Base-by-base conservation (phyloP, 805 yeast species). In the Zygosaccharomyces siamensis region DNA sequence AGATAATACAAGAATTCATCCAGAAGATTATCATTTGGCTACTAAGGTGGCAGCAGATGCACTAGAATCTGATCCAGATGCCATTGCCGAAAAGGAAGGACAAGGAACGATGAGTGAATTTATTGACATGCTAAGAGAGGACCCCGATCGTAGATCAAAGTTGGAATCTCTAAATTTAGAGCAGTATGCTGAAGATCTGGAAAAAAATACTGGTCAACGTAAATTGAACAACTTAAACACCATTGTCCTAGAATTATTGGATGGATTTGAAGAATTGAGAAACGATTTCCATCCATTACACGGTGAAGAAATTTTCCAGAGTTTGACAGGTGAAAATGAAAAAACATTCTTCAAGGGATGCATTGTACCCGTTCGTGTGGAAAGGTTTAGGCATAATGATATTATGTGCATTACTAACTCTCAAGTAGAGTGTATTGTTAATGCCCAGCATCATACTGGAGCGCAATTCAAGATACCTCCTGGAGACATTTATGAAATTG, bases 41-140 rank as follows among this genome's bases (percentile, higher is more conserved):
- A 80, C 93, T 44, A 93, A 93, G 66, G 93, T 93, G 90, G 98
- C 97, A 6, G 93, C 96, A 1, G 99, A 93, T 72, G 98, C 99
- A 1, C 76, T 93, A 55, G 99, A 92, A 64, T 77, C 90, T 55
- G 97, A 89, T 59, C 99, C 95, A 60, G 98, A 92, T 67, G 96
- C 89, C 55, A 75, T 87, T 61, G 84, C 83, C 2, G 90, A 84
- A 48, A 66, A 66, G 51, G 70, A 67, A 52, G 67, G 64, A 20
- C 68, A 64, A 44, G 77, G 74, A 44, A 53, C 67, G 1, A 66
- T 66, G 70, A 65, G 69, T 51, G 70, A 66, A 39, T 66, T 66
- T 33, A 65, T 66, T 35, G 70, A 66, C 49, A 53, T 60, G 21
- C 67, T 84, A 41, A 90, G 88, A 62, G 84, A 82, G 52, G 86